Conservation (phyloP, 177 flowering plant species). For the Vitis hybrid region DNA sequence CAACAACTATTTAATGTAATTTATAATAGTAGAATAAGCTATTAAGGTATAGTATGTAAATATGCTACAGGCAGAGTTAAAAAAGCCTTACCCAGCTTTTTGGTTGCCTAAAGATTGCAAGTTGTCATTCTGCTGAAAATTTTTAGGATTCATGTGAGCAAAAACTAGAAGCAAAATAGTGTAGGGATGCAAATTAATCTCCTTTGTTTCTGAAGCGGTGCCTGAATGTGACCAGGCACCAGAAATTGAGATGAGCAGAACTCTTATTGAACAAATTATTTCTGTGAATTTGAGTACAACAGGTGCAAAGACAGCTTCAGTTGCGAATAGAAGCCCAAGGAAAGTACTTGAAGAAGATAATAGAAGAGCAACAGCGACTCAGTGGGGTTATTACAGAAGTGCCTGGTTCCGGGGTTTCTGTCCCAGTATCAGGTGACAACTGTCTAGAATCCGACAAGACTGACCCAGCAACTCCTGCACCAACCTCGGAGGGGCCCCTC, state of each 20-base stretch:
- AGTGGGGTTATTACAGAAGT: constrained; percentile 64
- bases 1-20: no score
- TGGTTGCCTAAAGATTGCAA: neutral
- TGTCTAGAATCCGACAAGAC: constrained; percentile 55
- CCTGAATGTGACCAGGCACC: neutral
- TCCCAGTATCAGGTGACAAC: constrained; percentile 38
- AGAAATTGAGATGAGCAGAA: neutral
- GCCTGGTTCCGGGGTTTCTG: constrained; percentile 37
- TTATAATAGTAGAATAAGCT: no score
- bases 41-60: neutral
- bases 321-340: constrained; percentile 97
- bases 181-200: neutral
- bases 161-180: neutral
- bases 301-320: constrained; percentile 97
- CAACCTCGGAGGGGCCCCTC: constrained; percentile 64
- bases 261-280: neutral
- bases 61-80: neutral
- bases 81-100: neutral
- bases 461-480: constrained; percentile 79
- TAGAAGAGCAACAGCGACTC: constrained; percentile 88
- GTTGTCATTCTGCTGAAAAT: neutral
- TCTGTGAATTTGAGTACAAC: constrained; percentile 3
- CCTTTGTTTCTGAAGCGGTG: neutral
- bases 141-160: neutral
- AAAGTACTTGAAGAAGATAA: constrained; percentile 86